Evolutionary conservation across 306 rosid genomes (phyloP), one percentile per base, ranked within the genome.

Genomic region (Medicago arabica): DNA sequence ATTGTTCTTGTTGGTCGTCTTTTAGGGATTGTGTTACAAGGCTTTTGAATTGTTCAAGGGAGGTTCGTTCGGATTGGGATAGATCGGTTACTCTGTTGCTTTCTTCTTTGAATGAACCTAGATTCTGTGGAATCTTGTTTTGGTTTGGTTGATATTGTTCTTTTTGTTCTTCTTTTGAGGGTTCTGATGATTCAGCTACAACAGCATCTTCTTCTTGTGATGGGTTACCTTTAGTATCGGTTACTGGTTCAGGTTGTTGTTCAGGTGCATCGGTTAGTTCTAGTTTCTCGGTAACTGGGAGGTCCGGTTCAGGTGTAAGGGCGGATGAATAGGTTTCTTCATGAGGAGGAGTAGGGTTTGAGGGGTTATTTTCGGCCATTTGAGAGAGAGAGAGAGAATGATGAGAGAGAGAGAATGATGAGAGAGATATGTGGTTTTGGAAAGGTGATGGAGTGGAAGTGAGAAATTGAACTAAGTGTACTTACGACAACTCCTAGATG

Each of bases 91-190:
- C 88, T 38, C 64, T 53, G 58, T 88, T 92, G 82, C 98, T 94
- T 77, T 94, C 98, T 65, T 92, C 95, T 75, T 87, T 94, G 88
- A 94, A 88, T 1, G 98, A 90, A 0, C 69, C 71, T 76, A 81
- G 58, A 66, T 84, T 77, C 62, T 78, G 83, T 3, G 95, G 90
- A 72, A 84, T 67, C 74, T 78, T 28, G 31, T 28, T 23, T 2
- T 23, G 28, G 2, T 23, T 23, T 1, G 28, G 31, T 28, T 25
- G 28, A 2, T 25, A 2, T 25, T 25, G 28, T 25, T 28, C 31
- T 25, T 40, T n/a, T 4, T 19, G 8, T 4, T 31, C 36, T 31
- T 31, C 36, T 34, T 34, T 34, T 34, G 18, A 1, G n/a, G 63
- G 36, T 21, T 58, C 64, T 11, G 64, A 8, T 23, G 36, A 77